A percentile compares a stretch with the other conserved stretches of the same genome.
Evolutionary conservation across 2,329 filamentous ascomycete species (phyloP).

Genomic region (Chaetomiaceae sp.): DNA sequence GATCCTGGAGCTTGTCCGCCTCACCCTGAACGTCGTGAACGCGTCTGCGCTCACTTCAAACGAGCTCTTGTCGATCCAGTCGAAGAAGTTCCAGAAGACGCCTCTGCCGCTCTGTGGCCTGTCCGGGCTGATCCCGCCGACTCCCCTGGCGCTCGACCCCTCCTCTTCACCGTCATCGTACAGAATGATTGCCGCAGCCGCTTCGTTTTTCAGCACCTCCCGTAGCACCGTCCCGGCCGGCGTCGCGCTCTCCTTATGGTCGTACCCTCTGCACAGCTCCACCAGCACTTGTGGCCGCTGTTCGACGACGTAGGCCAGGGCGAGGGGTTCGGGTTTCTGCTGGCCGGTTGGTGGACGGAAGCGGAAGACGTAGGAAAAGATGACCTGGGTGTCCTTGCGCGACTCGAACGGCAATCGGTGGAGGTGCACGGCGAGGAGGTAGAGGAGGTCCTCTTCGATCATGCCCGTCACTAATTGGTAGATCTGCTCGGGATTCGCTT

Average conservation of each 20-base stretch:
- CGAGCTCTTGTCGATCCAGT: constrained; percentile 92
- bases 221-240: constrained; percentile 84
- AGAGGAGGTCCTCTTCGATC: constrained; percentile 84
- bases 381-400: constrained; percentile 89
- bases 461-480: constrained; percentile 78
- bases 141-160: constrained; percentile 66
- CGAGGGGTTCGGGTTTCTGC: constrained; percentile 67
- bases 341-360: constrained; percentile 69
- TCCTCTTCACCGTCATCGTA: constrained; percentile 77
- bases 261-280: constrained; percentile 83
- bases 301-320: constrained; percentile 82
- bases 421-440: constrained; percentile 74
- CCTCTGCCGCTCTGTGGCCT: constrained; percentile 70
- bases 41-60: constrained; percentile 97
- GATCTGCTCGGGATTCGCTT: constrained; percentile 81
- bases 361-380: constrained; percentile 90
- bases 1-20: neutral
- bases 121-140: constrained; percentile 71
- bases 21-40: constrained; percentile 91
- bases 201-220: constrained; percentile 84
- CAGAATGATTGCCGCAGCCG: constrained; percentile 81
- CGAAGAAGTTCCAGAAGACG: constrained; percentile 94
- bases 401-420: constrained; percentile 89
- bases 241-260: constrained; percentile 83
- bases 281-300: constrained; percentile 81